Evolutionary conservation across 805 yeast genomes (phyloP), one percentile per base, ranked within the genome.

Genomic region (Yamadazyma philogaea): DNA sequence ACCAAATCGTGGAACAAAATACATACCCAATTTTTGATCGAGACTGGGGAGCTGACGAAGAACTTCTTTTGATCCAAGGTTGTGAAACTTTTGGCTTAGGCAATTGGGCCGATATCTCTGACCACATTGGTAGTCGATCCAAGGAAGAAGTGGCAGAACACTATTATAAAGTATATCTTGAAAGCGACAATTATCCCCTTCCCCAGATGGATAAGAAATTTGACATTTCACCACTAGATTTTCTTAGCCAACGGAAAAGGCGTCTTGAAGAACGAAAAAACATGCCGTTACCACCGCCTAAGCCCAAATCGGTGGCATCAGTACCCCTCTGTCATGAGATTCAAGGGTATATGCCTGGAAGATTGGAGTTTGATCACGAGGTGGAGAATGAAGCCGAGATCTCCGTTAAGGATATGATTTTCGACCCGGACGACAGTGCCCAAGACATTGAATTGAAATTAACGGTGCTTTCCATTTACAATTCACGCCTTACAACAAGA

Each of bases 31-130:
- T 95, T 7, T 83, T 95, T 52, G 85, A 81, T 40, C 78, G 75
- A 43, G 90, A 84, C 43, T 93, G 99, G 98, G 99, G 99, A 28
- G 99, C 99, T 1, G 99, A 93, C 66, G 99, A 93, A 62, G 99
- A 93, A 63, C 59, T 90, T 43, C 72, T 87, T 24, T 68, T 93
- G 45, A 77, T 95, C 11, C 96, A 89, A 61, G 98, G 97, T 7
- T 83, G 95, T 34, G 96, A 93, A 62, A 83, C 87, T 7, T 75
- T 79, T 34, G 99, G 99, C 0, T 61, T 93, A 42, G 99, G 99
- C 2, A 89, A 90, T 60, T 93, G 99, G 99, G 96, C 87, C 56
- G 99, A 93, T 61, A 79, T 95, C n/a, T 84, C 96, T 8, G 98
- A 93, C 58, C 96, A 87, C 57, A 87, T 95, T 42, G 98, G 98